Percentiles rank a stretch among this genome's conserved stretches.
These are phyloP conservation scores for Colletotrichum euphorbiae DNA, from an alignment of 2,329 filamentous ascomycete genomes.

Conservation along the genomic window DNA sequence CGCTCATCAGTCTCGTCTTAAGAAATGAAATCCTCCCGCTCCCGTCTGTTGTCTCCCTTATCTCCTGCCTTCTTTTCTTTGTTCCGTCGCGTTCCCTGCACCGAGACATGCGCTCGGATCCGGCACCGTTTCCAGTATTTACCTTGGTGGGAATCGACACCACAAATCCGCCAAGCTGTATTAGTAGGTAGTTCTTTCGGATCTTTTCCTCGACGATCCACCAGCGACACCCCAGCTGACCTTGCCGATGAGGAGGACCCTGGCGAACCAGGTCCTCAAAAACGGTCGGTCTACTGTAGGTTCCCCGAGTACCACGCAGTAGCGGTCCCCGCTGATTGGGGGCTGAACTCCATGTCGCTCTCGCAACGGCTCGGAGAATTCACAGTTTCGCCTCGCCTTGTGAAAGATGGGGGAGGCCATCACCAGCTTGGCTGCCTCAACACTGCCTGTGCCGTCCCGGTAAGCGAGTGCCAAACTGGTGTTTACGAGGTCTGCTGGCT, in stretches of 20 bases:
- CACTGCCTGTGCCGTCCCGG: not conserved
- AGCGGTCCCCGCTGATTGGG: not conserved
- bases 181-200: too few relatives aligned
- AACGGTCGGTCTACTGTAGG: not conserved
- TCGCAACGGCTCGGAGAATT: too few relatives aligned
- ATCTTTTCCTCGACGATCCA: slow-evolving; percentile 16
- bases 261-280: not conserved
- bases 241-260: slow-evolving; percentile 16
- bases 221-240: slow-evolving; percentile 25
- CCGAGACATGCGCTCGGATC: slow-evolving; percentile 3
- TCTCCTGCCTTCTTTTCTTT: not conserved
- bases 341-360: not conserved
- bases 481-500: not conserved
- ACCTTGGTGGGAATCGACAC: not conserved
- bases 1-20: not conserved
- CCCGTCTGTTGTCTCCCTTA: not conserved
- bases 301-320: slow-evolving; percentile 7
- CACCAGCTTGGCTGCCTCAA: not conserved
- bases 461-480: not conserved
- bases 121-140: not conserved
- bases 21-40: not conserved
- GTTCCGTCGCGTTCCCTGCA: not conserved
- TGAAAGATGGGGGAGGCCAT: slow-evolving; percentile 7
- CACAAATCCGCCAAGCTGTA: not conserved
- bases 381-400: too few relatives aligned